Base-by-base conservation (phyloP, 164 flowering plant species). In the Brasenia schreberi region DNA sequence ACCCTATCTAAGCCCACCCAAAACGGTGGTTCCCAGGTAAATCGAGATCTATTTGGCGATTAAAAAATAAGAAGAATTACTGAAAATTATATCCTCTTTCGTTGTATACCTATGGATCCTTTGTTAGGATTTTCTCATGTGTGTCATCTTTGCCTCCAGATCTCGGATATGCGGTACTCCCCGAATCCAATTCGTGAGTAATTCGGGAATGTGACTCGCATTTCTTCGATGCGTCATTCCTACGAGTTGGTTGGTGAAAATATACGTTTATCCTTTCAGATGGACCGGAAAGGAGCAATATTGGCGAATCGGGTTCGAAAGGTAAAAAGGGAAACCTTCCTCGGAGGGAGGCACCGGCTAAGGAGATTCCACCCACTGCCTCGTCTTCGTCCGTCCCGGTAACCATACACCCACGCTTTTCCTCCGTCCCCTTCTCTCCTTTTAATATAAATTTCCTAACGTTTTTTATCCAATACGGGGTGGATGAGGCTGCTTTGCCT, bases 101-200 rank as follows among this genome's bases (percentile, higher is more conserved):
- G 39, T 33, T 33, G 4, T 33, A 33, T 33, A 4, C 4, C 39
- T 33, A 33, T 33, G 39, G 39, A 33, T 33, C 39, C 39, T 4
- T 49, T 14, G 16, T 49, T 9, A 3, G 56, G 56, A 49, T 49
- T 14, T 49, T 49, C 56, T 49, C 4, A 49, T 49, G 10, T 14
- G 56, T 49, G 12, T 14, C 16, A 9, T 49, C 56, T 9, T 14
- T 49, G 56, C 64, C 73, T 78, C 12, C 80, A 90, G 98, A 87
- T 81, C 64, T 87, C 90, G 66, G 96, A 93, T 78, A 86, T 87
- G 65, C 82, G 75, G 0, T 83, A 78, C 76, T 93, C 96, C 63
- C 94, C 97, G 18, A 82, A 82, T 79, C 84, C 81, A 45, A 83
- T 77, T 61, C 85, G 98, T 90, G 79, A 90, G 97, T 73, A 49